Conservation (phyloP, 2,329 filamentous ascomycete genomes). For the Ceratocystis cubensis region DNA sequence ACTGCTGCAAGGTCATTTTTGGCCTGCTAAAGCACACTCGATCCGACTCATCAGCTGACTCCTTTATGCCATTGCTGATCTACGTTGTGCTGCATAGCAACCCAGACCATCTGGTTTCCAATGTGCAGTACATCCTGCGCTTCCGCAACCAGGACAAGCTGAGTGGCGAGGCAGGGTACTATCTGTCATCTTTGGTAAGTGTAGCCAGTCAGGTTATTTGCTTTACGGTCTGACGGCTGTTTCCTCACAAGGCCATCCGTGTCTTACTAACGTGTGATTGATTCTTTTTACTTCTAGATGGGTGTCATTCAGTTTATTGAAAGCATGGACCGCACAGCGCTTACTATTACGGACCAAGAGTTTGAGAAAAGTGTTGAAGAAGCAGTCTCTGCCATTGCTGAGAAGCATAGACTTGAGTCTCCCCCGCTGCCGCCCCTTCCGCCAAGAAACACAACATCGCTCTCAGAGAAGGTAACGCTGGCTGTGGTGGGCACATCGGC, state of each 20-base stretch:
- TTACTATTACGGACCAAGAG: slow-evolving; percentile 88
- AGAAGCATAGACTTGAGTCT: slow-evolving; percentile 57
- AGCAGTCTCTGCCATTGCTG: slow-evolving; percentile 87
- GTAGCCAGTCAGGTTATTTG: neutral
- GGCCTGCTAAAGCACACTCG: slow-evolving; percentile 85
- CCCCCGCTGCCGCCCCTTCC: slow-evolving; percentile 29
- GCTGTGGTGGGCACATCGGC: slow-evolving; percentile 38
- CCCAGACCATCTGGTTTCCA: slow-evolving; percentile 88
- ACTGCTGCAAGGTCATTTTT: slow-evolving; percentile 99
- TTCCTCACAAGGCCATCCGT: neutral
- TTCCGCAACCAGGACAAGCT: slow-evolving; percentile 97
- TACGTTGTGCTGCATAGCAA: slow-evolving; percentile 92
- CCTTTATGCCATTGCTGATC: slow-evolving; percentile 88
- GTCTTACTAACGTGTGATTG: neutral
- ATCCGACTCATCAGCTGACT: slow-evolving; percentile 87
- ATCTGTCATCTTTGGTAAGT: slow-evolving; percentile 77
- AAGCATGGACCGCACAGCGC: slow-evolving; percentile 81
- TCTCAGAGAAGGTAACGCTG: slow-evolving; percentile 68
- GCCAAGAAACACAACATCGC: slow-evolving; percentile 31
- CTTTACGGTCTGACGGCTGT: neutral
- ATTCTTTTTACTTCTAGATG: slow-evolving; percentile 40
- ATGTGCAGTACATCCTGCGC: slow-evolving; percentile 93
- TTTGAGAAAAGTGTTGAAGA: slow-evolving; percentile 95
- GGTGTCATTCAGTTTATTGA: slow-evolving; percentile 95
- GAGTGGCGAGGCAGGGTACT: slow-evolving; percentile 94